Base-by-base conservation (phyloP, 192 early-diverging fungal species). In the Borealophlyctis nickersoniae region DNA sequence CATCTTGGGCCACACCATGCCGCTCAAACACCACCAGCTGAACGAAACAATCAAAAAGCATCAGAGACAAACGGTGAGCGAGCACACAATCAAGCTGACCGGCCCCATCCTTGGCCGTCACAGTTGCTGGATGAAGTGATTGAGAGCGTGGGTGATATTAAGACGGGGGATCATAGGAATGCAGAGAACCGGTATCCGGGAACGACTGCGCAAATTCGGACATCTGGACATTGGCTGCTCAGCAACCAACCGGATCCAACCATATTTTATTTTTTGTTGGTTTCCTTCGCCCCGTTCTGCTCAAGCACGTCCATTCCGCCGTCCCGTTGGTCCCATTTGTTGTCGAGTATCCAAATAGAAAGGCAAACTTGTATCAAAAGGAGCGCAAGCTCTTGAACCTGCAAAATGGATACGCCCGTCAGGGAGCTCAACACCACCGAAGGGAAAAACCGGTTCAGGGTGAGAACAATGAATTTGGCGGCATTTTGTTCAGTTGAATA, bases 371-470 rank as follows among this genome's bases (percentile, higher is more conserved):
- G 7, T 19, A 13, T 19, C 7, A 45, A 7, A 45, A 7, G 39
- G 7, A 45, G 39, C 19, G 39, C 39, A 13, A 45, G 39, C 39
- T 45, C 39, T 7, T 7, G 39, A 7, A 45, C 7, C 39, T 7
- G 39, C 39, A 45, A 45, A 45, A 66, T 66, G 64, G 64, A 45
- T 14, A 53, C 56, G 29, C 28, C 66, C 3, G 66, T 68, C 31
- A 77, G 76, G 29, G 86, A 81, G 56, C 66, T 89, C 24, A 89
- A 87, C 71, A 83, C 79, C 22, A 80, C 79, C 22, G 78, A 85
- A 36, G 88, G 88, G 22, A 76, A 76, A 22, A 89, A 89, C 63
- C 71, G 86, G 4, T 89, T 81, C 66, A 84, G 78, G 77, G 88
- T 89, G 78, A 14, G 60, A 36, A 2, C 39, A 5, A 5, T 36